Base-by-base conservation (phyloP, 768 basidiomycete genomes). In the Tulasnella calospora region DNA sequence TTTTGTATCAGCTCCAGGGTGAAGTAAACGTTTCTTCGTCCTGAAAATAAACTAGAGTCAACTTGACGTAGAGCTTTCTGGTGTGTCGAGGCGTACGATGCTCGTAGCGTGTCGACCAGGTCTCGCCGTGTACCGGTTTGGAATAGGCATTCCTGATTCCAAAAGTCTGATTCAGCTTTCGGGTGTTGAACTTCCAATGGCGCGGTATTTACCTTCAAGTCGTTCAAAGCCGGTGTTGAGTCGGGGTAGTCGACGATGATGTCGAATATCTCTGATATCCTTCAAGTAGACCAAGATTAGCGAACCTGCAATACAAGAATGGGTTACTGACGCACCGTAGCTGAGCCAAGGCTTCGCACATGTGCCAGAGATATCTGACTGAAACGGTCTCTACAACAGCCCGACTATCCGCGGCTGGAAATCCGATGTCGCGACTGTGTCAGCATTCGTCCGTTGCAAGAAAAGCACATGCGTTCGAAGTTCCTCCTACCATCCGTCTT, bases 201-300 rank as follows among this genome's bases (percentile, higher is more conserved):
- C 35, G 72, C 21, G 19, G 7, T n/a, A 75, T 83, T 33, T 79
- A 94, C 95, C 85, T 90, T 92, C 27, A 99, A 87, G 84, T 99
- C 98, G 78, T 92, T 88, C 27, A 99, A 85, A 0, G 95, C 96
- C 4, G 92, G 90, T 80, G 86, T 87, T 0, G 96, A 97, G 79
- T 96, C 93, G 0, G 97, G 96, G 81, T 90, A 96, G 82, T 97
- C 94, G 77, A 98, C 91, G 78, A 99, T 97, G 77, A 99, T 98
- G 81, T 97, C 95, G 82, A 98, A 99, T 27, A 99, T 92, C 83
- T 99, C 96, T 72, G 86, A 87, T 30, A 85, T 85, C 33, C 87
- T 78, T 91, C 92, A 79, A 57, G 15, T 10, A 79, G n/a, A 57
- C 47, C 15, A 17, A 35, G 7, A 67, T 67, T 67, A 67, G 61